Percentiles rank a stretch among this genome's conserved stretches.
These are phyloP conservation scores for Amanita pseudoporphyria DNA, from an alignment of 768 basidiomycete genomes.

Conservation along the genomic window DNA sequence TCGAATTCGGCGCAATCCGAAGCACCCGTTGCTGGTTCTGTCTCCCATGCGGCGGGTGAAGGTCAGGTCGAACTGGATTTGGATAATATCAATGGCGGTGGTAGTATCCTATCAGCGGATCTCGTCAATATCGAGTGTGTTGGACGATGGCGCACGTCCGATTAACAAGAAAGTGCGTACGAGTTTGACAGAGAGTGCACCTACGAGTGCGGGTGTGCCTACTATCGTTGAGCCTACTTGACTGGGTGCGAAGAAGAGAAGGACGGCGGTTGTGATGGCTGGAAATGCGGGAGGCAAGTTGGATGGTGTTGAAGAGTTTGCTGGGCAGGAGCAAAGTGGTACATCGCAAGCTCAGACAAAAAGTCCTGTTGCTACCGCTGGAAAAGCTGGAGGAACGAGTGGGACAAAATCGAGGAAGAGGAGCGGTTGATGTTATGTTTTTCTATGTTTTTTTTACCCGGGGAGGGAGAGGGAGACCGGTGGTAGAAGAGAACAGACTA, in stretches of 20 bases:
- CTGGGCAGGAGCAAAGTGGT: constrained; percentile 4
- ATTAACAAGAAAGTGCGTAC: constrained; percentile 11
- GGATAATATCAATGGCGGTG: neutral
- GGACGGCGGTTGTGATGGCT: constrained; percentile 10
- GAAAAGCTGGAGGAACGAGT: neutral
- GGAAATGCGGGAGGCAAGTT: neutral
- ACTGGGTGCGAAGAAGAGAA: constrained; percentile 12
- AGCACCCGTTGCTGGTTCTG: constrained; percentile 9
- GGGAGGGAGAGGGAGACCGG: neutral
- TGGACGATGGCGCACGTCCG: constrained; percentile 6
- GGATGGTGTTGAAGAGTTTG: neutral
- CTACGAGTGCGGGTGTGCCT: constrained; percentile 14
- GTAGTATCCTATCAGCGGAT: neutral
- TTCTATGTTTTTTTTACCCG: too few species aligned
- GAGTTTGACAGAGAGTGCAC: constrained; percentile 3
- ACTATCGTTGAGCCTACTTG: constrained; percentile 13
- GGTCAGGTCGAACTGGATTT: constrained; percentile 9
- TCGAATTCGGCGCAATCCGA: constrained; percentile 14
- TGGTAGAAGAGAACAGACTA: too few species aligned
- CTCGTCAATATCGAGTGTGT: constrained; percentile 3
- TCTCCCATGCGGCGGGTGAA: constrained; percentile 16
- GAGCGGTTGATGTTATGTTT: neutral
- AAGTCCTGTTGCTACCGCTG: neutral
- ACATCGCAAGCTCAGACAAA: neutral
- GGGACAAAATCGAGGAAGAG: constrained; percentile 1